These are phyloP conservation scores for Coemansia sp. DNA, from an alignment of 192 early-diverging fungal genomes.

Conservation along the genomic window DNA sequence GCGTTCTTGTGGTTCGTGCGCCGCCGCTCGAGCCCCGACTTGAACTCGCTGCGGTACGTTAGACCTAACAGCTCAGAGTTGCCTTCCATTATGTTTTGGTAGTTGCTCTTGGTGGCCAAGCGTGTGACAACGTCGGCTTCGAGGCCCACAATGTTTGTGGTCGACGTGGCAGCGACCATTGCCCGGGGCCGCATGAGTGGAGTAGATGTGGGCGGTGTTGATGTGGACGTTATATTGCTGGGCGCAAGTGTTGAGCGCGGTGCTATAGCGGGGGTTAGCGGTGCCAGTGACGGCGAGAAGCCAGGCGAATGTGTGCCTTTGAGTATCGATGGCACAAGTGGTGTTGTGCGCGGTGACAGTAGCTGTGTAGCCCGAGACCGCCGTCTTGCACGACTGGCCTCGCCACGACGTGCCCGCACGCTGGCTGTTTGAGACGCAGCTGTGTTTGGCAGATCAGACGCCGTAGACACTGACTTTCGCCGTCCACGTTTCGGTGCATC, in stretches of 20 bases:
- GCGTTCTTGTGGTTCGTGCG: conserved; percentile 93
- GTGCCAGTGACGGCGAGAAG: conserved; percentile 13
- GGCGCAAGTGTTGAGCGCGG: conserved; percentile 3
- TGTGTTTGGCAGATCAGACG: not conserved
- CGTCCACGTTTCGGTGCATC: not conserved
- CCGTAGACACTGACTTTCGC: conserved; percentile 5
- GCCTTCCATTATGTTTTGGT: conserved; percentile 86
- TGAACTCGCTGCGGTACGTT: conserved; percentile 70
- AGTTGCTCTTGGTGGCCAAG: conserved; percentile 72
- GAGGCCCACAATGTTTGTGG: conserved; percentile 37
- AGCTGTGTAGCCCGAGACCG: conserved; percentile 26
- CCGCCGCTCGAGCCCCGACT: conserved; percentile 75
- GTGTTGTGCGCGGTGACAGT: conserved; percentile 40
- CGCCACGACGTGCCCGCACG: conserved; percentile 11
- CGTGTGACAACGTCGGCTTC: conserved; percentile 55
- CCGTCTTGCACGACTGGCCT: conserved; percentile 8
- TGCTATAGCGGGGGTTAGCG: conserved; percentile 17
- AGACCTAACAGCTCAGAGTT: conserved; percentile 81
- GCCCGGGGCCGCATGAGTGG: conserved; percentile 19
- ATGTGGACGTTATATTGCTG: not conserved
- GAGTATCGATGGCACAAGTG: conserved; percentile 43
- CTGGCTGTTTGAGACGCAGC: not conserved
- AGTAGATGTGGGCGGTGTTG: conserved; percentile 9
- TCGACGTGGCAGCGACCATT: conserved; percentile 35
- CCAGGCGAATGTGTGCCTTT: conserved; percentile 4